Evolutionary conservation across 2,329 filamentous ascomycete species (phyloP), one percentile per base, ranked within the genome.

Genomic region (Ilyonectria mors-panacis): DNA sequence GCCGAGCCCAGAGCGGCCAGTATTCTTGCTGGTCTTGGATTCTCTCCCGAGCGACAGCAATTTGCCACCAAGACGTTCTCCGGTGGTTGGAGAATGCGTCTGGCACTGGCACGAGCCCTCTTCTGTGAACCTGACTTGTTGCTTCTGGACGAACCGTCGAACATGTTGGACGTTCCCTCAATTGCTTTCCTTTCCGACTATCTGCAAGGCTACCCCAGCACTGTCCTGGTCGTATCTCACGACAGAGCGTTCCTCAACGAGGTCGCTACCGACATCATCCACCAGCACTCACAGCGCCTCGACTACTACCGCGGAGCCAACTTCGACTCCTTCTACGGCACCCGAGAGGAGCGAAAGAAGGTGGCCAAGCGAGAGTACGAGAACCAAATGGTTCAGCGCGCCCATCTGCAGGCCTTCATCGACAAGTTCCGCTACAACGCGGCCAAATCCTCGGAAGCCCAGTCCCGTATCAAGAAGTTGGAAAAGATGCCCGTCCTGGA

Each of bases 141-240:
- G 66, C 88, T 99, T 80, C 94, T 99, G 75, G 96, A 99, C 85
- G 96, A 99, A 90, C 96, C 96, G 84, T 98, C 95, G 63, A 98
- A 98, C 91, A 98, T 98, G 95, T 94, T 99, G 94, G 96, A 98
- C 83, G 96, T 99, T 65, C 96, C 96, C n/a, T 98, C 96, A 26
- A 98, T 99, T 78, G 97, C 96, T 63, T 99, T 98, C 89, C 88
- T 99, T 80, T 93, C 95, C 54, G 95, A 95, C 78, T 99, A 99
- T 79, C 92, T 99, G 9, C 95, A 98, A 81, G 87, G 86, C 55
- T 99, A 99, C 79, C 95, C 95, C 44, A 97, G 94, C 82, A 98
- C 96, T 2, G 91, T 99, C 30, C 87, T 99, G 15, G 95, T 99
- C 60, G 96, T 99, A 71, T 97, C 94, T 81, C 96, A 99, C 93